Evolutionary conservation across 2,329 filamentous ascomycete genomes (phyloP), one percentile per base, ranked within the genome.

Genomic region (Aspergillus sp.): DNA sequence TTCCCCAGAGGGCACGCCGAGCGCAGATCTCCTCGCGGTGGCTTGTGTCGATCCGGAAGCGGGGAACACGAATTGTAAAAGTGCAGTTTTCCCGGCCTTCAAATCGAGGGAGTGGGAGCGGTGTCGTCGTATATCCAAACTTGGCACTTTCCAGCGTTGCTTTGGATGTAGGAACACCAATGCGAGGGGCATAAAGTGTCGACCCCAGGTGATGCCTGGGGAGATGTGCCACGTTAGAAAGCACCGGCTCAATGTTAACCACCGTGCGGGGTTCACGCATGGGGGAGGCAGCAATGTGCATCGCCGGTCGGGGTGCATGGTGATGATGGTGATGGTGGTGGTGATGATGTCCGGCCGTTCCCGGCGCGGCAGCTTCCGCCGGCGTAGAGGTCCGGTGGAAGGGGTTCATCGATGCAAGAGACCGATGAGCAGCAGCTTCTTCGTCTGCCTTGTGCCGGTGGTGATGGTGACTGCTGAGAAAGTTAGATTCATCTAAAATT

Each of bases 1-100:
- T 93, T 1, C 93, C 93, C 90, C 91, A 98, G 0, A 98, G 66
- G 6, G 88, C 87, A 13, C 86, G 79, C 30, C 88, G 80, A 6
- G 81, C 72, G 8, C 90, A 94, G 40, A 97, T 90, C 53, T 94
- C 88, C 61, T 93, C 87, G 28, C 91, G 79, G 26, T 86, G 80
- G 6, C 75, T 69, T 0, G 81, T 66, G 7, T 79, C 80, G 6
- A 98, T 73, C 57, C 93, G 89, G 38, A 86, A 80, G 27, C 86
- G 82, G 2, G 90, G 86, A 6, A 98, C 83, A 56, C 93, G 88
- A 48, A 98, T 78, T 0, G 89, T 96, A 50, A 94, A 82, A 0
- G 88, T 94, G 62, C 89, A 95, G 57, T 97, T 97, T 53, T 90
- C 85, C 47, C 88, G 87, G 36, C 79, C 82, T 51, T 85, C 71